Base-by-base conservation (phyloP, 2,329 filamentous ascomycete genomes). In the Fusarium euwallaceae region DNA sequence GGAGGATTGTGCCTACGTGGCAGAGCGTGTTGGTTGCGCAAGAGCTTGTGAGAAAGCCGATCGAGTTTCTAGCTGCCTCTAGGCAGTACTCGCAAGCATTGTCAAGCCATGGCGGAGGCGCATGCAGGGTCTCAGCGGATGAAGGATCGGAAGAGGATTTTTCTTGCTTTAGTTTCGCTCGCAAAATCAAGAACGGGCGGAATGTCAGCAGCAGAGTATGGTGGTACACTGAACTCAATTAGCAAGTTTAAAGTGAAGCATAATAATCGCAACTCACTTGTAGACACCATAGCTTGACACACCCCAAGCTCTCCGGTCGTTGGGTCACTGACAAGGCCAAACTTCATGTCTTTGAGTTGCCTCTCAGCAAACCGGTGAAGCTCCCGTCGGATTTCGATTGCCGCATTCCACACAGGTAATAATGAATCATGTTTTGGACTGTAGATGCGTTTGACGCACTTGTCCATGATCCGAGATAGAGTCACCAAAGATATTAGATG, bases 121-220 rank as follows among this genome's bases (percentile, higher is more conserved):
- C 66, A 24, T 78, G 77, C 8, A 73, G 24, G 9, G 59, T 72
- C 9, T 72, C 71, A 2, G 67, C 41, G 4, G 34, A 69, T 34
- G 45, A 45, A 29, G 39, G 43, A 20, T 48, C 17, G 2, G 65
- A 34, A 64, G 76, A 55, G n/a, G 64, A 43, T 32, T 67, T 73
- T 37, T 84, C 81, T 10, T 82, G 79, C 59, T 80, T 82, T 73
- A 84, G 78, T 66, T 85, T 84, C 5, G 84, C 84, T 20, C 84
- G 80, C 24, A 86, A 81, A 10, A 86, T 84, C 29, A 86, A 66
- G 64, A 86, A 86, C 6, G 85, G 85, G 0, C 85, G 81, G 62
- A 86, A 86, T 0, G 83, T 86, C 8, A 86, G 68, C 4, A 86
- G 72, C 2, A 86, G 70, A 2, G 83, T 84, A 58, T 84, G 84